phyloP scores from a whole-genome alignment of 2,329 filamentous ascomycete species.

The Sporothrix humicola region DNA sequence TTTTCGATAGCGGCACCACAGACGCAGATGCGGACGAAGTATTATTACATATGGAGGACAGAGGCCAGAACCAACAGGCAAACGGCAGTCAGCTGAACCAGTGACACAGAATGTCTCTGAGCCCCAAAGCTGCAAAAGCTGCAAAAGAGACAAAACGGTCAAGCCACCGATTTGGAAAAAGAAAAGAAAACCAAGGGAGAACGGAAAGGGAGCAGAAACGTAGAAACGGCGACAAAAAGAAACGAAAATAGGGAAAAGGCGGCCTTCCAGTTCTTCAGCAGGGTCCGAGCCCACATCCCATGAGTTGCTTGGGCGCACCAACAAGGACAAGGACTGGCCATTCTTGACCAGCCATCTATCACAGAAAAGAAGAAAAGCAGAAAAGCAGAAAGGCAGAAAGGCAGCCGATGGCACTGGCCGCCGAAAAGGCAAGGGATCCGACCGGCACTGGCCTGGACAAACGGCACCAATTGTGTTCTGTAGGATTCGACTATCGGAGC shows the following conservation, averaged over 20 bases:
- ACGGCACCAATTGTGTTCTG: background rate
- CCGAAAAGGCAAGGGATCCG: background rate
- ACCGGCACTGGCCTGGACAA: too few species aligned
- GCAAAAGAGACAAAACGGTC: background rate
- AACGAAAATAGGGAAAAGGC: background rate
- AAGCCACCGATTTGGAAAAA: background rate
- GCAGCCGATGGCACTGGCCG: background rate
- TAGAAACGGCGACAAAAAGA: background rate
- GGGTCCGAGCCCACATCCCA: background rate
- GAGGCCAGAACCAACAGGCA: background rate
- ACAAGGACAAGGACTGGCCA: background rate
- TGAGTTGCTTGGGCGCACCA: too few species aligned
- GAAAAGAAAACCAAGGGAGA: background rate
- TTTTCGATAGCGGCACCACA: conserved; percentile 22
- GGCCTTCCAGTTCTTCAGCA: background rate
- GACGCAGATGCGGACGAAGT: background rate
- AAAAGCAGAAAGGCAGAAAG: too few species aligned
- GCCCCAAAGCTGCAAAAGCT: too few species aligned
- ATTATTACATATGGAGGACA: too few species aligned
- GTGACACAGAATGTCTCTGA: background rate
- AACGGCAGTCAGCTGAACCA: background rate
- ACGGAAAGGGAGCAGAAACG: too few species aligned
- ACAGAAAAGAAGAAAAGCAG: too few species aligned
- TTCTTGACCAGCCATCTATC: too few species aligned
- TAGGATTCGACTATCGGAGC: background rate